Base-by-base conservation (phyloP, 2,329 filamentous ascomycete genomes). In the Pseudogymnoascus verrucosus region DNA sequence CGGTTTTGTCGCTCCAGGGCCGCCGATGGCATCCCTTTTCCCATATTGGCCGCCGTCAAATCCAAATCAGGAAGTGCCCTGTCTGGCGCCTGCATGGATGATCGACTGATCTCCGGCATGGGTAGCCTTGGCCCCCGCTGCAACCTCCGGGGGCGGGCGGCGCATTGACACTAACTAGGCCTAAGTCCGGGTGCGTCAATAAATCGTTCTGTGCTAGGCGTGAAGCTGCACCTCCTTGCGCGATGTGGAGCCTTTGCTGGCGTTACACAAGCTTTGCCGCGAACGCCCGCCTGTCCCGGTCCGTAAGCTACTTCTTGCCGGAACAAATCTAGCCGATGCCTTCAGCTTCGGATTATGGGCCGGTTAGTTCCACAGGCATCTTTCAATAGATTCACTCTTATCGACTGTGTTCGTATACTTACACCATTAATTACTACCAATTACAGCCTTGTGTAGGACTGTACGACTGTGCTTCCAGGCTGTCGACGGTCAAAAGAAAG, bases 71-170 rank as follows among this genome's bases (percentile, higher is more conserved):
- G 51, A 57, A 19, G 28, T 57, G 51, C 51, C 51, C 28, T 36
- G 51, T 36, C 28, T 34, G 51, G 28, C 51, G 28, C 51, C 51
- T 57, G 51, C 51, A 57, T 57, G 11, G 7, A 57, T 36, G 51
- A 57, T 57, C 51, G 28, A 57, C 51, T 57, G 51, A 57, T 57
- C 51, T 34, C 28, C 51, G 51, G 28, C 28, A 57, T 57, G 51
- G 47, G 51, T 57, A 57, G n/a, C 28, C n/a, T 21, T 57, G 28
- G 51, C 28, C 28, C 51, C 16, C 10, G 28, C 51, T 57, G 28
- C 14, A 57, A 57, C 51, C 26, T 57, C 28, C 16, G 51, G 51
- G 16, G 28, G 51, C 47, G 47, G 26, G 26, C 47, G 47, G 47
- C 47, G 47, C 47, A 31, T 19, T 12, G 47, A 57, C 51, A 57